A percentile compares a stretch with the other conserved stretches of the same genome.
These are phyloP conservation scores for Annulohypoxylon maeteangense DNA, from an alignment of 495 filamentous ascomycete species.

Conservation along the genomic window DNA sequence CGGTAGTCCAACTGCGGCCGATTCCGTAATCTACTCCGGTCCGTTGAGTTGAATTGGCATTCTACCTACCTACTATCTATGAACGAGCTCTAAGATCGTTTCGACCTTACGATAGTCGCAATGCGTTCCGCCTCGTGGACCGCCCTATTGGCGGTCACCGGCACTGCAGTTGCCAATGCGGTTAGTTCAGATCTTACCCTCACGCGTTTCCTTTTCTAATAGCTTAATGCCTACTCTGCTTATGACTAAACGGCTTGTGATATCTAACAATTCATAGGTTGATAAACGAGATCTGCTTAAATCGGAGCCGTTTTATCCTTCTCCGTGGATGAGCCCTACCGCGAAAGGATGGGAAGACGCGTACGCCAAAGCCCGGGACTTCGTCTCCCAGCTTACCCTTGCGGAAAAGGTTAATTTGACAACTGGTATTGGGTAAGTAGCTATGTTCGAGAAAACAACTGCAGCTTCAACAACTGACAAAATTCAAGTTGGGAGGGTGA, in stretches of 20 bases:
- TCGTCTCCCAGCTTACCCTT: slow-evolving; percentile 85
- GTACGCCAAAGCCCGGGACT: slow-evolving; percentile 77
- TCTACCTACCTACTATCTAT: neutral
- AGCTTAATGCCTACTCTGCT: neutral
- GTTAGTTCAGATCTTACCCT: slow-evolving; percentile 32
- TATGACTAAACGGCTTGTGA: too few relatives aligned
- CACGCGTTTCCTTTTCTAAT: slow-evolving; percentile 3
- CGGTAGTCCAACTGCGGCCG: slow-evolving; percentile 17
- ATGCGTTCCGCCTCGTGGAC: slow-evolving; percentile 36
- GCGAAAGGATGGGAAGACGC: slow-evolving; percentile 81
- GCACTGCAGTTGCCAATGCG: slow-evolving; percentile 14
- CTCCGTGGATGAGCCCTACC: slow-evolving; percentile 79
- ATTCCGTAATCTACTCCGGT: slow-evolving; percentile 17
- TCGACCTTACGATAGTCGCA: slow-evolving; percentile 15
- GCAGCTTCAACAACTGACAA: slow-evolving; percentile 33
- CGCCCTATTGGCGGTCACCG: slow-evolving; percentile 31
- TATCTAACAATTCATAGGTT: slow-evolving; percentile 32
- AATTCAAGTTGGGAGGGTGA: slow-evolving; percentile 74
- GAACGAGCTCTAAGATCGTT: slow-evolving; percentile 14
- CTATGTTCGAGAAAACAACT: neutral
- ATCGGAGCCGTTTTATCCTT: slow-evolving; percentile 77
- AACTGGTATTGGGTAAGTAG: slow-evolving; percentile 78
- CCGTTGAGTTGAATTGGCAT: slow-evolving; percentile 15
- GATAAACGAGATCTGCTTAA: slow-evolving; percentile 41
- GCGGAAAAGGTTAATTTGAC: slow-evolving; percentile 94